These are phyloP conservation scores for Capsicum baccatum DNA, from an alignment of 257 asterid genomes.

Conservation along the genomic window DNA sequence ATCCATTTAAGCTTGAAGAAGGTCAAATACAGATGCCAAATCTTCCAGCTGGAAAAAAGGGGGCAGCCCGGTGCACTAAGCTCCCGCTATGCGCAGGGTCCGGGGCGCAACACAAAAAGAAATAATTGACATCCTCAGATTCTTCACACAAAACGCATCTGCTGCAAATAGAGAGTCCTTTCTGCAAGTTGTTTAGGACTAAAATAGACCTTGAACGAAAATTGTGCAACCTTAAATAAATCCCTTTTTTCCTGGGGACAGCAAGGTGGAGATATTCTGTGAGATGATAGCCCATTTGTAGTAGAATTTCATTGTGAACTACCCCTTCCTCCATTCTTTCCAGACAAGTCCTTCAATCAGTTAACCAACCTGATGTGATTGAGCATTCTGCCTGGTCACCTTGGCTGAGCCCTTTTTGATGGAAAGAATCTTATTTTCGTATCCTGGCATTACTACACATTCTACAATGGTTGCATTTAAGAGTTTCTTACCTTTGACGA, in stretches of 20 bases:
- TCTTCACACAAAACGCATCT: neutral
- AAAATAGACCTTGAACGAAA: neutral
- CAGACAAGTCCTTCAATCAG: neutral
- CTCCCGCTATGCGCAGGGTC: no score
- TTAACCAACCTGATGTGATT: neutral
- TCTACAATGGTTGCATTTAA: neutral
- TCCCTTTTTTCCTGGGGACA: constrained; percentile 9
- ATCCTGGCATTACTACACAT: neutral
- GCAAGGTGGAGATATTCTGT: neutral
- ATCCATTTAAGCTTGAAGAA: neutral
- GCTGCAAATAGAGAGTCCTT: neutral
- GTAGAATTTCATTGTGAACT: neutral
- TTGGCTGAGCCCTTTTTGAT: neutral
- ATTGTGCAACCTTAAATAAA: neutral
- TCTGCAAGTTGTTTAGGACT: neutral
- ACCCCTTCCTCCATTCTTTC: neutral
- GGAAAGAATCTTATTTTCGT: constrained; percentile 6
- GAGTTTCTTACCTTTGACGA: neutral
- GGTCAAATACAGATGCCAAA: neutral
- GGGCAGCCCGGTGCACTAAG: no score
- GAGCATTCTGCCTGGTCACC: neutral
- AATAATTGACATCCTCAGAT: constrained; percentile 16
- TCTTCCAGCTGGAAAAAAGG: neutral
- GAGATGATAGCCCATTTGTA: neutral
- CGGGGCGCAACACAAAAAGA: neutral